Conservation (phyloP, 306 rosid genomes). For the Comarum palustre region DNA sequence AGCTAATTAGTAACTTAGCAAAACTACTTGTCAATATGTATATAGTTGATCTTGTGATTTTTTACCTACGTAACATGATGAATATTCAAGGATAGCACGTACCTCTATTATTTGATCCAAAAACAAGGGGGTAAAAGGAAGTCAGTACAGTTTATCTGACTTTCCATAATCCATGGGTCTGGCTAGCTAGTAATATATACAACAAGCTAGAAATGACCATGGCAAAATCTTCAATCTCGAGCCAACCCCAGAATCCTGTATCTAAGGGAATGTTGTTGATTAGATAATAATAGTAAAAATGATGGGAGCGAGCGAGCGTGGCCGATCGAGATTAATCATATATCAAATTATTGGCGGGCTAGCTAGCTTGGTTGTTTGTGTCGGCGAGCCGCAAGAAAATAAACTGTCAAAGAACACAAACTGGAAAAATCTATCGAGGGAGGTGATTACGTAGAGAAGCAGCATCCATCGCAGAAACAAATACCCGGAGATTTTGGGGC, state of each 20-base stretch:
- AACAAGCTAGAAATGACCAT: not conserved
- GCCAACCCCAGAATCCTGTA: conserved; percentile 10
- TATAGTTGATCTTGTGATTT: too few species aligned
- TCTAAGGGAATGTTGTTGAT: not conserved
- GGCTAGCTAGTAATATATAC: not conserved
- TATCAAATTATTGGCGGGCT: not conserved
- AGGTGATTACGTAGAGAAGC: conserved; percentile 7
- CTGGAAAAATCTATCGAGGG: not conserved
- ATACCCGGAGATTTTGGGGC: conserved; percentile 41
- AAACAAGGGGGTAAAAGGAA: not conserved
- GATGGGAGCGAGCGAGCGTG: not conserved
- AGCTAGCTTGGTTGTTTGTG: conserved; percentile 9
- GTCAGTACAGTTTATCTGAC: not conserved
- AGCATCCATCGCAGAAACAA: not conserved
- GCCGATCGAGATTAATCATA: not conserved
- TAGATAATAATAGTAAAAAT: conserved; percentile 8
- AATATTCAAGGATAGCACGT: too few species aligned
- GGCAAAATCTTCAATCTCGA: not conserved
- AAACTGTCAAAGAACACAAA: conserved; percentile 21
- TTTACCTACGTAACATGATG: too few species aligned
- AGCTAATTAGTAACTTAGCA: too few species aligned
- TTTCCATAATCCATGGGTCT: too few species aligned
- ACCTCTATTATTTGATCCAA: not conserved
- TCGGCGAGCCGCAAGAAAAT: conserved; percentile 35
- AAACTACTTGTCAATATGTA: too few species aligned